phyloP scores from a whole-genome alignment of 345 rosid genomes.

The Bretschneidera sinensis region DNA sequence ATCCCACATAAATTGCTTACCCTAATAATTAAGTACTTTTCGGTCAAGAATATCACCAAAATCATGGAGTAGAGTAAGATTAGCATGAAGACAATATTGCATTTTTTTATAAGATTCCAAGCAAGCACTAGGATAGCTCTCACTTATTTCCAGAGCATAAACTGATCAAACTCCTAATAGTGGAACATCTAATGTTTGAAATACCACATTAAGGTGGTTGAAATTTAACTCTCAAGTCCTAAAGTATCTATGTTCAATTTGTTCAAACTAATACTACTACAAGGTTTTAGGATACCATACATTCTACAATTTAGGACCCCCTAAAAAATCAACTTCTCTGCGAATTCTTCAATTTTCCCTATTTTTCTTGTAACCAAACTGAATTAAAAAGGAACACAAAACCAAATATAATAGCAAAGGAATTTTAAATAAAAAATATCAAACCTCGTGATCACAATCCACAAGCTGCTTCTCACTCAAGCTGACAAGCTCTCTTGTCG shows the following conservation, averaged over 20 bases:
- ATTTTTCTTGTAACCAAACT: neutral
- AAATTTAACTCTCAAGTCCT: no score
- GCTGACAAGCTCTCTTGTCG: slow-evolving; percentile 89
- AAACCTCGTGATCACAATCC: slow-evolving; percentile 96
- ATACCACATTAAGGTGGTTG: no score
- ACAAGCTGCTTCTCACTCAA: slow-evolving; percentile 98
- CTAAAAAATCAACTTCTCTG: no score
- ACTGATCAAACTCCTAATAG: neutral
- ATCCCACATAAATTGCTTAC: neutral
- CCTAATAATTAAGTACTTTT: neutral
- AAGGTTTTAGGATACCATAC: no score
- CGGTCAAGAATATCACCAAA: neutral
- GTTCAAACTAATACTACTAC: neutral
- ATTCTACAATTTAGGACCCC: no score
- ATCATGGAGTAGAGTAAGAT: neutral
- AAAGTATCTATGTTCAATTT: neutral
- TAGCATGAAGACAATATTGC: neutral
- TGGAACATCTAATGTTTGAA: no score
- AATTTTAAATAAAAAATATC: neutral
- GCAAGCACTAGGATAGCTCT: neutral
- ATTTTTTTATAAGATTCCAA: no score
- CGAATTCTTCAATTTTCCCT: no score
- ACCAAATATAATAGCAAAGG: neutral
- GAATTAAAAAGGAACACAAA: neutral
- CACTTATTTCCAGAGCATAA: neutral